A percentile compares a stretch with the other conserved stretches of the same genome.
Evolutionary conservation across 164 flowering plant species (phyloP).

Genomic region (Malania oleifera): DNA sequence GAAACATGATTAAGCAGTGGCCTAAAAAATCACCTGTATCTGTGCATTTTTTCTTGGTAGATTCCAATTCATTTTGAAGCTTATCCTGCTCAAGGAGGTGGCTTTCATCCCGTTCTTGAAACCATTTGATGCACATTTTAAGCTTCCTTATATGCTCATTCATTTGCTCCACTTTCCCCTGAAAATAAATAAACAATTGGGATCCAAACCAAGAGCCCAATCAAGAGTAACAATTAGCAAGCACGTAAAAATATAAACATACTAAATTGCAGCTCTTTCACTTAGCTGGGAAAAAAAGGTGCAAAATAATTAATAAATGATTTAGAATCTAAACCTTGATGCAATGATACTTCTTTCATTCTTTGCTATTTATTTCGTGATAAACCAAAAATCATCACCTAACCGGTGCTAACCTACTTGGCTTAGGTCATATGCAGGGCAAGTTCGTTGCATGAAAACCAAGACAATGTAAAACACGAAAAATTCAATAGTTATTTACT

Average conservation of each 20-base stretch:
- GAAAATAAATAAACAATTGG: neutral
- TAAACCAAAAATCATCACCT: no score
- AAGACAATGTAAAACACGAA: neutral
- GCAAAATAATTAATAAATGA: neutral
- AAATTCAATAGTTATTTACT: no score
- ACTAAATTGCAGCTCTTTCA: neutral
- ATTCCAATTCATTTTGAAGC: neutral
- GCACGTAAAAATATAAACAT: neutral
- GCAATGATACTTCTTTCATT: no score
- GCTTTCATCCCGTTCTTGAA: neutral
- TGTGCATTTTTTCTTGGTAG: neutral
- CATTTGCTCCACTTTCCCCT: neutral
- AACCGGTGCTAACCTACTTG: no score
- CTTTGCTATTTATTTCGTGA: no score
- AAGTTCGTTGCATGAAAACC: neutral
- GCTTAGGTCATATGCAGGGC: no score
- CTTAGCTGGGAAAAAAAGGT: neutral
- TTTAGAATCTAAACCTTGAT: no score
- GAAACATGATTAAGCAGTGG: neutral
- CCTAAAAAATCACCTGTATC: neutral
- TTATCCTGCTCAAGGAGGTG: neutral
- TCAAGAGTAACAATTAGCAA: neutral
- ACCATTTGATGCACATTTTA: neutral
- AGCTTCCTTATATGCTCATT: neutral
- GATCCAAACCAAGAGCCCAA: neutral